Evolutionary conservation across 768 basidiomycete genomes (phyloP).

Genomic region (Mycena haematopus): DNA sequence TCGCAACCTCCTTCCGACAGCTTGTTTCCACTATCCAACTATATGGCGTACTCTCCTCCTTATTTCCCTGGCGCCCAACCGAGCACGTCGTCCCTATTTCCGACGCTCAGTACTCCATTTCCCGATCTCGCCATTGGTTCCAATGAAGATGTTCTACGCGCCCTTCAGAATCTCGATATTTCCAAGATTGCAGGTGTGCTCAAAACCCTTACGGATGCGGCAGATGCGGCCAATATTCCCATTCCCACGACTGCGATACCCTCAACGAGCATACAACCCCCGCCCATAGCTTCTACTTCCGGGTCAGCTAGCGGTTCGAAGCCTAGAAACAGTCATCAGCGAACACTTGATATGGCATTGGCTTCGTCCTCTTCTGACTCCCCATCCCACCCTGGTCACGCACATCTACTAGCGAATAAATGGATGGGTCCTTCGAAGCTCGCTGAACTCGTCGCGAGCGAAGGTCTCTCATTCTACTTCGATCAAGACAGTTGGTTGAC

Average conservation of each 20-base stretch:
- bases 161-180: constrained; percentile 75
- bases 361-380: constrained; percentile 46
- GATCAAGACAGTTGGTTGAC: not conserved
- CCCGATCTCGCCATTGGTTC: constrained; percentile 55
- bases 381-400: constrained; percentile 60
- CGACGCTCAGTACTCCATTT: constrained; percentile 30
- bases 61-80: constrained; percentile 11
- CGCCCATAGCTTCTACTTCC: constrained; percentile 28
- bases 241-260: constrained; percentile 33
- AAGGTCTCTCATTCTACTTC: constrained; percentile 51
- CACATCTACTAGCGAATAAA: constrained; percentile 74
- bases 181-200: constrained; percentile 73
- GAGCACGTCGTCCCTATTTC: constrained; percentile 30
- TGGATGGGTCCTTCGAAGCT: constrained; percentile 79
- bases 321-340: constrained; percentile 32
- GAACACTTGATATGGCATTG: constrained; percentile 50
- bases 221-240: constrained; percentile 40
- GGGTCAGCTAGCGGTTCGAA: constrained; percentile 27
- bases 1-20: not conserved
- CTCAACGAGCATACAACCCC: constrained; percentile 22
- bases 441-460: constrained; percentile 67
- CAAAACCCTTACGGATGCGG: constrained; percentile 63
- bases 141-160: constrained; percentile 77
- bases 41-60: not conserved
- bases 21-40: constrained; percentile 14